Conservation (phyloP, 805 yeast species). For the Kluyveromyces wickerhamii region DNA sequence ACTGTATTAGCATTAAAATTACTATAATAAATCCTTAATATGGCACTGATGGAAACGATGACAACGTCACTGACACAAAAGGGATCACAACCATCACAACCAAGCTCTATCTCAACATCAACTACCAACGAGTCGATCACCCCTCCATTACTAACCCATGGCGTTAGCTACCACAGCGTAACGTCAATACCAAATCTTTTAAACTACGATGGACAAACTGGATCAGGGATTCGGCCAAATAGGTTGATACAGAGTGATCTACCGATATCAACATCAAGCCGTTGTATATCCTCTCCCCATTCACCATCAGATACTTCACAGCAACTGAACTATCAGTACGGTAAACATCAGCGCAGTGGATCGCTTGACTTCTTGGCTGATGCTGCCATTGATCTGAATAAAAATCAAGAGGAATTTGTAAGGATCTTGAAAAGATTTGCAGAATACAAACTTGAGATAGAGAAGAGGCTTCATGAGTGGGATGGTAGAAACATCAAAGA, state of each 20-base stretch:
- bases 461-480: not conserved
- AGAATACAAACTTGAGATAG: not conserved
- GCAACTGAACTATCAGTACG: slow-evolving; percentile 1
- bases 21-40: slow-evolving; percentile 2
- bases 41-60: slow-evolving; percentile 4
- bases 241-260: not conserved
- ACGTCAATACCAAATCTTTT: slow-evolving; percentile 5
- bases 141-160: slow-evolving; percentile 2
- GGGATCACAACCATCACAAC: not conserved
- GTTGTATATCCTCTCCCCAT: not conserved
- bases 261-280: not conserved
- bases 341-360: slow-evolving; percentile 1
- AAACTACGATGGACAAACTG: slow-evolving; percentile 4
- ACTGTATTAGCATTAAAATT: too few relatives aligned
- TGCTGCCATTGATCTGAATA: slow-evolving; percentile 4
- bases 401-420: slow-evolving; percentile 3
- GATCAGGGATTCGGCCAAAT: slow-evolving; percentile 3
- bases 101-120: not conserved
- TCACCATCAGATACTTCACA: not conserved
- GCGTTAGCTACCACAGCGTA: slow-evolving; percentile 3
- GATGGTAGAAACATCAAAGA: slow-evolving; percentile 1
- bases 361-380: slow-evolving; percentile 6
- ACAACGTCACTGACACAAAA: slow-evolving; percentile 3
- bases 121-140: not conserved
- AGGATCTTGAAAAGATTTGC: not conserved